Percentiles rank a stretch among this genome's conserved stretches.
phyloP scores from a whole-genome alignment of 163 green algal genomes.

The Volvox carteri region DNA sequence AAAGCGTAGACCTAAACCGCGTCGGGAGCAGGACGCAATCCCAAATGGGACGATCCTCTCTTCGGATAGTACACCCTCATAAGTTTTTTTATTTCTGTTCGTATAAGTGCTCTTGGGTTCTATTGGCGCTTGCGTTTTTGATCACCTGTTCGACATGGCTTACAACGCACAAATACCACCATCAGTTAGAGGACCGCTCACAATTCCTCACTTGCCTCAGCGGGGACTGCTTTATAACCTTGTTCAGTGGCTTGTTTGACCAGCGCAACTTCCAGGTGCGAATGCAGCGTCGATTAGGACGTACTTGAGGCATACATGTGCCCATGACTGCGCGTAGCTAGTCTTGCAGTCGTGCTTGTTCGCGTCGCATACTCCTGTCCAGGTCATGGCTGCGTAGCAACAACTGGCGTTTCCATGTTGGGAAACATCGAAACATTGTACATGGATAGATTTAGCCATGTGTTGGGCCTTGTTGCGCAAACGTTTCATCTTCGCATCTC shows the following conservation, averaged over 20 bases:
- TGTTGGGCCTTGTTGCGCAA: too few relatives aligned
- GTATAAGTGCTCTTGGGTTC: background rate
- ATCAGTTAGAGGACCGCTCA: background rate
- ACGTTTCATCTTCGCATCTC: too few relatives aligned
- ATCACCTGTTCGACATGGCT: background rate
- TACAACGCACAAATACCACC: background rate
- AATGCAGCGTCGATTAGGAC: too few relatives aligned
- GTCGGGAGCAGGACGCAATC: too few relatives aligned
- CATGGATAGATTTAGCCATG: too few relatives aligned
- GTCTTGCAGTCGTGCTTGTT: background rate
- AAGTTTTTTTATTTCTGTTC: too few relatives aligned
- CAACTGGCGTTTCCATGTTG: background rate
- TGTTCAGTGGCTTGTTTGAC: background rate
- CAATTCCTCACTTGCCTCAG: background rate
- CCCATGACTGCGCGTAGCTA: too few relatives aligned
- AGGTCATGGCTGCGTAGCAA: background rate
- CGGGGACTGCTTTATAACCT: background rate
- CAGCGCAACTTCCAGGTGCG: background rate
- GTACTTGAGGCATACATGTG: too few relatives aligned
- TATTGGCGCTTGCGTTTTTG: background rate
- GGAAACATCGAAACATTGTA: background rate
- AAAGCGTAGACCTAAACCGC: too few relatives aligned
- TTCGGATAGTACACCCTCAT: too few relatives aligned
- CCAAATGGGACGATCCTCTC: too few relatives aligned
- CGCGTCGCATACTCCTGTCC: background rate